Evolutionary conservation across 1,284 basidiomycete genomes (phyloP).

Genomic region (Moesziomyces sp.): DNA sequence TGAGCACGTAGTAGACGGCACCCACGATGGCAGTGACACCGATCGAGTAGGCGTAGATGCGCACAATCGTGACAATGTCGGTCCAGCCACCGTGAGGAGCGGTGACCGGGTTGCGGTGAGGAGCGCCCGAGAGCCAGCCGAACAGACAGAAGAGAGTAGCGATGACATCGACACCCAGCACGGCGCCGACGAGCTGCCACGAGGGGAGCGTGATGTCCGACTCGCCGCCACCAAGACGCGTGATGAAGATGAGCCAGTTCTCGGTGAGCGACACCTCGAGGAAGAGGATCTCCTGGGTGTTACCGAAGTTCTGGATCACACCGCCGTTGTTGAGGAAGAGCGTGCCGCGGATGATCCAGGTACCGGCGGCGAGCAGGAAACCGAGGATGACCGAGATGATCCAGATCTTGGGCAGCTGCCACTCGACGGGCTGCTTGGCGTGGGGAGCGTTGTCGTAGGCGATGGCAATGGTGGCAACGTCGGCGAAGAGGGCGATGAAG

Average conservation of each 20-base stretch:
- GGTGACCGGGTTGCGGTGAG: slow-evolving; percentile 68
- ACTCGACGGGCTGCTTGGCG: slow-evolving; percentile 72
- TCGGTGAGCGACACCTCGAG: slow-evolving; percentile 74
- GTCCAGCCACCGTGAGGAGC: slow-evolving; percentile 69
- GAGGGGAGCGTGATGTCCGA: slow-evolving; percentile 70
- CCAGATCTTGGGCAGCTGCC: slow-evolving; percentile 74
- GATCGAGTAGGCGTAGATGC: slow-evolving; percentile 72
- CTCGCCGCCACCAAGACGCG: slow-evolving; percentile 68
- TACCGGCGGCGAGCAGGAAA: slow-evolving; percentile 71
- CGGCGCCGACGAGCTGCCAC: slow-evolving; percentile 71
- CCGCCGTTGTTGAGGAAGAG: slow-evolving; percentile 71
- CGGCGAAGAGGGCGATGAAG: slow-evolving; percentile 74
- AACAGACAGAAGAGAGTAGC: slow-evolving; percentile 72
- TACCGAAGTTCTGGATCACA: slow-evolving; percentile 73
- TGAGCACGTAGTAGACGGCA: slow-evolving; percentile 70
- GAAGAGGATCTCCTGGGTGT: slow-evolving; percentile 72
- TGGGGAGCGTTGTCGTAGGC: slow-evolving; percentile 73
- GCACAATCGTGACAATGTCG: slow-evolving; percentile 72
- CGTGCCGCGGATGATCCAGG: slow-evolving; percentile 73
- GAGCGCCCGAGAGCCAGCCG: slow-evolving; percentile 72
- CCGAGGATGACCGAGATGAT: slow-evolving; percentile 71
- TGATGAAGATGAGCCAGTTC: slow-evolving; percentile 73
- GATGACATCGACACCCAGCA: slow-evolving; percentile 72
- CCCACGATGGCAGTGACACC: slow-evolving; percentile 71
- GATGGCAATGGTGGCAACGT: slow-evolving; percentile 72